Evolutionary conservation across 2,329 filamentous ascomycete genomes (phyloP), one percentile per base, ranked within the genome.

Genomic region (Ceratocystis cacaofunesta): DNA sequence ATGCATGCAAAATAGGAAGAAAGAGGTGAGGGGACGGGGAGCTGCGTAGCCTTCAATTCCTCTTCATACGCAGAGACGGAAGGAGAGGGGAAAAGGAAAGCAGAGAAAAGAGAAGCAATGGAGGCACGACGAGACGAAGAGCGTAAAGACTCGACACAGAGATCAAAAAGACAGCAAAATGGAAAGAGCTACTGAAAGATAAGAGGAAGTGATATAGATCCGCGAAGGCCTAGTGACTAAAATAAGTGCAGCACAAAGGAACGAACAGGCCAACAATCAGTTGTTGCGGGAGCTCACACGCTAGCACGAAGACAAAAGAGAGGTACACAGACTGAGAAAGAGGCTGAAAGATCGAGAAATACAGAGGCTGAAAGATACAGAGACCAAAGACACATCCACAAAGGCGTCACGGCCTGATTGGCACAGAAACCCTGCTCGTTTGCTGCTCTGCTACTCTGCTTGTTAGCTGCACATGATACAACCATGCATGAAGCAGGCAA

Each of bases 331-430:
- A 41, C 32, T 36, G 57, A 41, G 36, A 61, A 19, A 44, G 60
- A 28, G 32, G 36, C 43, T 25, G 60, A 46, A 52, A 52, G 19
- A 52, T 8, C 10, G 12, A 43, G 22, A 25, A 41, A 61, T 25
- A 17, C 19, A 61, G 22, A 22, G 58, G 30, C 32, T 22, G 36
- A 25, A 22, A 61, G 36, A 64, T 8, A 28, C 25, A 57, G 36
- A 63, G 32, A 17, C 62, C 28, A 64, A 15, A 25, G 62, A 25
- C 10, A 32, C 19, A 58, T 25, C 7, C n/a, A 36, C 62, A 52
- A n/a, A 17, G 41, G 32, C 41, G 25, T 60, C 52, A 58, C 63
- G 44, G 63, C 63, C 52, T 65, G 63, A 65, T 65, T 65, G 63
- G 36, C 25, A 58, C 22, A 28, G 32, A 6, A 50, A 8, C 46